A percentile compares a stretch with the other conserved stretches of the same genome.
These are phyloP conservation scores for Geotrichum cucujoidarum DNA, from an alignment of 1,139 yeast species.

Conservation along the genomic window DNA sequence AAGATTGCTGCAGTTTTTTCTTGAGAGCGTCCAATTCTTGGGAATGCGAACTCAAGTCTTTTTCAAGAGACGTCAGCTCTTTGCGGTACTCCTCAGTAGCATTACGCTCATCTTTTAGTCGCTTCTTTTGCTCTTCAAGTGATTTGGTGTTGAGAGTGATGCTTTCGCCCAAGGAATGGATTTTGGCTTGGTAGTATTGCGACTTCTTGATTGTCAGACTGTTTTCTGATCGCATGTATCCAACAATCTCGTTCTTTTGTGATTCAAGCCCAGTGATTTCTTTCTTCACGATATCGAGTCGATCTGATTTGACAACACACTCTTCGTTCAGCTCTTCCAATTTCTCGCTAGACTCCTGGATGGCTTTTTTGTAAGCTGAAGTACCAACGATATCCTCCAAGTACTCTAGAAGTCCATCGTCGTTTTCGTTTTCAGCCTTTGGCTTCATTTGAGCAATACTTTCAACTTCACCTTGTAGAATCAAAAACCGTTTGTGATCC, in stretches of 20 bases:
- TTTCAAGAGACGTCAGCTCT: conserved; percentile 38
- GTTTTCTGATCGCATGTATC: conserved; percentile 63
- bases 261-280: conserved; percentile 68
- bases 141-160: conserved; percentile 39
- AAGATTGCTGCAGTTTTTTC: conserved; percentile 26
- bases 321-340: conserved; percentile 71
- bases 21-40: conserved; percentile 28
- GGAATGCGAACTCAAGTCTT: conserved; percentile 40
- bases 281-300: conserved; percentile 73
- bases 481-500: conserved; percentile 89
- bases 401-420: conserved; percentile 90
- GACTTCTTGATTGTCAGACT: conserved; percentile 51
- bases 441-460: conserved; percentile 98
- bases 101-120: conserved; percentile 45
- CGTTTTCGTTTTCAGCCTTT: conserved; percentile 86
- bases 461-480: conserved; percentile 97
- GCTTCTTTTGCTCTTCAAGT: conserved; percentile 43
- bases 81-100: conserved; percentile 43
- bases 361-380: conserved; percentile 67
- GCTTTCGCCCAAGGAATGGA: conserved; percentile 41
- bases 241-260: conserved; percentile 64
- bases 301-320: conserved; percentile 73
- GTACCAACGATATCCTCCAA: conserved; percentile 97
- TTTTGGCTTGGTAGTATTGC: conserved; percentile 51
- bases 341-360: conserved; percentile 57